Base-by-base conservation (phyloP, 2,329 filamentous ascomycete genomes). In the Fusarium odoratissimum region DNA sequence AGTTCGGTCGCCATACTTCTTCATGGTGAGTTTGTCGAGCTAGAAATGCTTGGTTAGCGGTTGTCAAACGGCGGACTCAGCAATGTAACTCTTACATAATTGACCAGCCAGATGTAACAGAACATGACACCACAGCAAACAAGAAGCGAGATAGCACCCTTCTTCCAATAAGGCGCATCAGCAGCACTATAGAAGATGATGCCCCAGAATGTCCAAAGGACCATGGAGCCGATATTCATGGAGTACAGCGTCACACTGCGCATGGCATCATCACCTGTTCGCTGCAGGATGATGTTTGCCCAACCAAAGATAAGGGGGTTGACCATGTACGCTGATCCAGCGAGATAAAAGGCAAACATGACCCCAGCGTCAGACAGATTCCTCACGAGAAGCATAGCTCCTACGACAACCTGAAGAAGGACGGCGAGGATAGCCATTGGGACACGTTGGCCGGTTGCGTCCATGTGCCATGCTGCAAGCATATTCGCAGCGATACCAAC, bases 201-300 rank as follows among this genome's bases (percentile, higher is more conserved):
- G 0, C 83, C 84, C 84, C 84, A 86, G 54, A 84, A 85, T 0
- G 84, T 85, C 67, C 83, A 85, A 31, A 86, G 64, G 2, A 82
- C 75, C 45, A 80, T 80, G 19, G 81, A 80, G 5, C 80, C 79
- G 30, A 82, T 80, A 16, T 82, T 84, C 83, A 85, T 85, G 0
- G 79, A 78, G 44, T 81, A 82, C 0, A 86, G 68, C 0, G 81
- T 82, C 6, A 85, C 78, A 16, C 80, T 81, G 16, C 84, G 75
- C 0, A 79, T 69, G 3, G 83, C 83, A 62, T 86, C 83, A 21
- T 85, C 84, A 0, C 75, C 77, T 0, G 67, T 72, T 16, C 73
- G 59, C 3, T 71, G 67, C 3, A 72, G 35, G 8, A 79, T 77
- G 8, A 75, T 76, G 14, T 66, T 76, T 0, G 77, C 74, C 77